Evolutionary conservation across 106 monocot species (phyloP), one percentile per base, ranked within the genome.

Genomic region (Phalaenopsis equestris): DNA sequence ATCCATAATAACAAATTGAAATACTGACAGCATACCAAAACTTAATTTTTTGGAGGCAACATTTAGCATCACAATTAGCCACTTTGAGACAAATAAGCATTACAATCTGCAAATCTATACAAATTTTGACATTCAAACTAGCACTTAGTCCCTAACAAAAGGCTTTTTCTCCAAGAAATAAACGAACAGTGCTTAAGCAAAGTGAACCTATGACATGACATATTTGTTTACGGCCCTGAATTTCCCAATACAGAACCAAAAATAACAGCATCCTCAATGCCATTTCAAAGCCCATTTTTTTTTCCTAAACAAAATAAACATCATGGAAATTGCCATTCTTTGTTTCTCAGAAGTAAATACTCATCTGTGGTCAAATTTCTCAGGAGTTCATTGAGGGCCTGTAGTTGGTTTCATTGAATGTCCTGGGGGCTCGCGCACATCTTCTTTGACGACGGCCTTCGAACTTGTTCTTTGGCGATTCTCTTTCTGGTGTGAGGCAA

Each of bases 381-480:
- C 14, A 36, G 38, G 38, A 70, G n/a, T 70, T 8, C 2, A 70
- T 39, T 65, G 10, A 3, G 11, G 52, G 52, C 52, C 24, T 6
- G 3, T 6, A 70, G 70, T 70, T 36, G 37, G 17, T 30, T 70
- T 70, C 4, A 70, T 1, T 70, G 70, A 70, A 21, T 70, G 70
- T 39, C 39, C 70, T 36, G 70, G 39, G 70, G 39, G 10, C 16
- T 70, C 10, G 70, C 36, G 4, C 70, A 70, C 38, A 74, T 21
- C 74, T 74, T 74, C 74, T 74, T 74, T 12, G 74, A 74, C 19
- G 74, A 74, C 7, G 74, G 74, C 74, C 74, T 74, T 45, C 74
- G 74, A 74, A 74, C 43, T 21, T 74, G 74, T 45, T 74, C 74
- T 45, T 74, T 74, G 6, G 74, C 74, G 6, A 21, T 43, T 21